Evolutionary conservation across 257 asterid genomes (phyloP).

Genomic region (Penstemon eatonii): DNA sequence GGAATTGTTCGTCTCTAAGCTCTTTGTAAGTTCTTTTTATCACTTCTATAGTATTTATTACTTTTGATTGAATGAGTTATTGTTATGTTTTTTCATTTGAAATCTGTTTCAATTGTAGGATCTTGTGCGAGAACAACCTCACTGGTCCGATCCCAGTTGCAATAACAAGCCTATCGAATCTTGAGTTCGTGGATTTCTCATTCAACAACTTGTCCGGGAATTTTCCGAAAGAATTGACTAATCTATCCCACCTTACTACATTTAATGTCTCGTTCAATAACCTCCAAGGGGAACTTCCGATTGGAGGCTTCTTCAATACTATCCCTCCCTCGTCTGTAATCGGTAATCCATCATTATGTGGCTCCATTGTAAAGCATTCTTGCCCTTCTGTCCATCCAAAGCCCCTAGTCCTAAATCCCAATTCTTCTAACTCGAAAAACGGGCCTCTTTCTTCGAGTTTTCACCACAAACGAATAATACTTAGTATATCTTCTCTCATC

Average conservation of each 20-base stretch:
- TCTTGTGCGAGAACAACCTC: constrained; percentile 62
- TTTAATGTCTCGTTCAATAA: constrained; percentile 73
- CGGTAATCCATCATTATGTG: constrained; percentile 81
- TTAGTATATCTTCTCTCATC: constrained; percentile 74
- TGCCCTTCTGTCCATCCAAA: constrained; percentile 86
- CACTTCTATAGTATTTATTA: background rate
- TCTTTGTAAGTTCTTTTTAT: constrained; percentile 56
- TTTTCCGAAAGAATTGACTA: constrained; percentile 67
- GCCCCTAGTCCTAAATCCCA: constrained; percentile 85
- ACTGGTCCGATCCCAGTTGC: constrained; percentile 58
- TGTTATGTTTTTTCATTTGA: constrained; percentile 7
- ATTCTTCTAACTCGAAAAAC: constrained; percentile 57
- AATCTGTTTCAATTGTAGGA: constrained; percentile 47
- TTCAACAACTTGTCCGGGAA: constrained; percentile 69
- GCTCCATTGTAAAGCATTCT: constrained; percentile 66
- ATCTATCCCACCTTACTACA: constrained; percentile 54
- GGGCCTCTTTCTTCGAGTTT: constrained; percentile 45
- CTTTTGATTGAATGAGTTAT: background rate
- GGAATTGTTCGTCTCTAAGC: constrained; percentile 60
- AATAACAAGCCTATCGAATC: constrained; percentile 56
- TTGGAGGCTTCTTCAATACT: constrained; percentile 79
- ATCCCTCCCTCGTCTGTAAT: constrained; percentile 62
- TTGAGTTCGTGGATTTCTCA: constrained; percentile 63
- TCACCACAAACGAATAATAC: constrained; percentile 57
- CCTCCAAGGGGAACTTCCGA: constrained; percentile 77